A percentile compares a stretch with the other conserved stretches of the same genome.
Evolutionary conservation across 345 rosid species (phyloP).

Genomic region (Moringa oleifera): DNA sequence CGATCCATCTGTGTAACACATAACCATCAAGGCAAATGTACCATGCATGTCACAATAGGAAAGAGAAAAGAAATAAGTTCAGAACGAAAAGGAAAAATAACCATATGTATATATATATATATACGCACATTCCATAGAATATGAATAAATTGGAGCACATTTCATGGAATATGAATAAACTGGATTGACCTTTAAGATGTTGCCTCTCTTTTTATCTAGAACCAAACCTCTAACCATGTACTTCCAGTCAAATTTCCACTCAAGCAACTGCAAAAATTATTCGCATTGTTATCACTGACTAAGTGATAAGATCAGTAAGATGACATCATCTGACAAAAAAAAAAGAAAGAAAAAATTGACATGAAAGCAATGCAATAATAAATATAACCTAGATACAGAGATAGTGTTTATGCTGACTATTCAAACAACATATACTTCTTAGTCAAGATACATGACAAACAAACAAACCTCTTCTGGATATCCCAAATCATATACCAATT

Average conservation of each 20-base stretch:
- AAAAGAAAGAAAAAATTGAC: background rate
- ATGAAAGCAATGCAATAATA: too few relatives aligned
- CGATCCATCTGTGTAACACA: conserved; percentile 78
- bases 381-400: background rate
- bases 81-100: too few relatives aligned
- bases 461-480: conserved; percentile 81
- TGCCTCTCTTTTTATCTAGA: conserved; percentile 94
- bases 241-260: conserved; percentile 85
- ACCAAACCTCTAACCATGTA: conserved; percentile 99
- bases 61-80: conserved; percentile 1
- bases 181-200: conserved; percentile 72
- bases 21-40: conserved; percentile 8
- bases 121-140: too few relatives aligned
- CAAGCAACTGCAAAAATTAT: conserved; percentile 46
- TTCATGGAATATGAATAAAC: background rate
- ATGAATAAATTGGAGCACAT: too few relatives aligned
- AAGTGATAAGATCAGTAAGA: too few relatives aligned
- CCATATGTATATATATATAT: too few relatives aligned
- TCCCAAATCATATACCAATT: conserved; percentile 84
- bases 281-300: too few relatives aligned
- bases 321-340: background rate
- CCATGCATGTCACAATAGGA: background rate
- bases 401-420: too few relatives aligned
- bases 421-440: background rate
- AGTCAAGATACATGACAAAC: background rate